Evolutionary conservation across 1,284 basidiomycete species (phyloP).

Genomic region (Ceratobasidium sp.): DNA sequence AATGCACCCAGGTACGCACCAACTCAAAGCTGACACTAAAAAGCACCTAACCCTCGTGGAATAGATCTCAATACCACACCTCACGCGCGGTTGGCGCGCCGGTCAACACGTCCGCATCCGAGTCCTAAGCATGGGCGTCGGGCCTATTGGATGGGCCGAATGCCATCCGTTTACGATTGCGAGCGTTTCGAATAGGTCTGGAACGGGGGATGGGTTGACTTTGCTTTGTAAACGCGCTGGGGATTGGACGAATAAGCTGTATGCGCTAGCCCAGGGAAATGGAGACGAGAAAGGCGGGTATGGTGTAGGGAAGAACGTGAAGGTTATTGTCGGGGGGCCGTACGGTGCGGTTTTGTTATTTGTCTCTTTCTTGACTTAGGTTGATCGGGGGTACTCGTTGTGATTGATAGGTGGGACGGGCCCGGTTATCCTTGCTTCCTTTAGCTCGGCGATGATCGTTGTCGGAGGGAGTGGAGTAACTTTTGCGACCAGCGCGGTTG

Average conservation of each 20-base stretch:
- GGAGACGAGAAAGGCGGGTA: slow-evolving; percentile 34
- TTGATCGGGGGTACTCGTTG: neutral
- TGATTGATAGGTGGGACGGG: slow-evolving; percentile 47
- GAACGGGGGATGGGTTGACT: slow-evolving; percentile 46
- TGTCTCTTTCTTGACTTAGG: neutral
- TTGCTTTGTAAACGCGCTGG: slow-evolving; percentile 46
- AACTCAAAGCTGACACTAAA: neutral
- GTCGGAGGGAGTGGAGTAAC: slow-evolving; percentile 49
- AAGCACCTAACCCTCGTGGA: too few relatives aligned
- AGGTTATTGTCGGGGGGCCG: slow-evolving; percentile 48
- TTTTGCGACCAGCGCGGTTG: slow-evolving; percentile 46
- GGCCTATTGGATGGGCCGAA: slow-evolving; percentile 37
- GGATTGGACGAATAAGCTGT: slow-evolving; percentile 47
- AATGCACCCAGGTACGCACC: slow-evolving; percentile 38
- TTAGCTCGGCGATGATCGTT: slow-evolving; percentile 46
- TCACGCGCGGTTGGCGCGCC: slow-evolving; percentile 48
- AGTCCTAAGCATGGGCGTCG: slow-evolving; percentile 32
- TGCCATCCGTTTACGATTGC: slow-evolving; percentile 42
- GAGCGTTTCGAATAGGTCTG: slow-evolving; percentile 32
- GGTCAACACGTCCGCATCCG: slow-evolving; percentile 49
- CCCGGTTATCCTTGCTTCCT: slow-evolving; percentile 46
- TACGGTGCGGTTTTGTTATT: slow-evolving; percentile 38
- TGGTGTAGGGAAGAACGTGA: slow-evolving; percentile 45
- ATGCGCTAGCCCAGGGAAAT: slow-evolving; percentile 35
- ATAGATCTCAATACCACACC: slow-evolving; percentile 45